These are phyloP conservation scores for Oryza longistaminata DNA, from an alignment of 176 grass and related monocot genomes.

Conservation along the genomic window DNA sequence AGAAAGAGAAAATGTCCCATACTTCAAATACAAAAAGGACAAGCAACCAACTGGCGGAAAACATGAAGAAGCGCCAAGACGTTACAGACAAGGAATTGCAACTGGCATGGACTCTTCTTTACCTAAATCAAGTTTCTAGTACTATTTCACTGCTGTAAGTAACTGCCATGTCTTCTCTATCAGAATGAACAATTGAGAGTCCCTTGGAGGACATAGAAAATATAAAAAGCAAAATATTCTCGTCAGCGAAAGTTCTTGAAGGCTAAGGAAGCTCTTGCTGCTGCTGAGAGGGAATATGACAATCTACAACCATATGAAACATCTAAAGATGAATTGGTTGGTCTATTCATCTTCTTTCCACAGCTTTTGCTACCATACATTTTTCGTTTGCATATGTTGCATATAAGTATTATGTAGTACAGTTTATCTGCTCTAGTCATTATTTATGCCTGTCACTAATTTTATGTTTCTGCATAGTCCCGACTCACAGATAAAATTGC, in stretches of 20 bases:
- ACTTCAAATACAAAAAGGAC: slow-evolving; percentile 65
- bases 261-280: slow-evolving; percentile 64
- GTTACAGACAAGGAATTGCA: slow-evolving; percentile 52
- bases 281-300: slow-evolving; percentile 64
- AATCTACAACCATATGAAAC: slow-evolving; percentile 51
- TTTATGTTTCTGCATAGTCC: slow-evolving; percentile 42
- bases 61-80: slow-evolving; percentile 57
- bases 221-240: slow-evolving; percentile 60
- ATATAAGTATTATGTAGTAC: background rate
- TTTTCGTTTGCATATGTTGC: background rate
- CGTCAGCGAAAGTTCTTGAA: slow-evolving; percentile 69
- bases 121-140: slow-evolving; percentile 22
- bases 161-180: slow-evolving; percentile 32
- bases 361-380: background rate
- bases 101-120: slow-evolving; percentile 45
- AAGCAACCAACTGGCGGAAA: slow-evolving; percentile 56
- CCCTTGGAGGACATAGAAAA: slow-evolving; percentile 74
- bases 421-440: no score
- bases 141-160: slow-evolving; percentile 23
- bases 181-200: slow-evolving; percentile 62
- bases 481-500: slow-evolving; percentile 48
- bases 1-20: slow-evolving; percentile 63
- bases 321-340: slow-evolving; percentile 70
- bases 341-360: slow-evolving; percentile 20
- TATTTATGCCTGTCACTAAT: background rate